Evolutionary conservation across 2,329 filamentous ascomycete species (phyloP).

Genomic region (Penicillium sp.): DNA sequence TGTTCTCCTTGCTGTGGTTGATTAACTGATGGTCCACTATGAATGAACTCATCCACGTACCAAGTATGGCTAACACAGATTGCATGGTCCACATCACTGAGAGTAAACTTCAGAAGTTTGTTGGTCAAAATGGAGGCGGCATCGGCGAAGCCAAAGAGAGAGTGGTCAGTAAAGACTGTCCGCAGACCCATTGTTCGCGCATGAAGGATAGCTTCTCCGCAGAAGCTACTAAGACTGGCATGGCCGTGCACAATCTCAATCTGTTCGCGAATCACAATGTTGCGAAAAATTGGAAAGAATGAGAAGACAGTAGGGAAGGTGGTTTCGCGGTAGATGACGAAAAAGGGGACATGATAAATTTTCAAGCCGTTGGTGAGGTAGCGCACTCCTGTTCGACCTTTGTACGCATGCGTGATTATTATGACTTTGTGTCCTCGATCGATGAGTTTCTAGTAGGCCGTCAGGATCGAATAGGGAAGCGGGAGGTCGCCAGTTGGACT

Average conservation of each 20-base stretch:
- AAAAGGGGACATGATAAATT: conserved; percentile 95
- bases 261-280: conserved; percentile 89
- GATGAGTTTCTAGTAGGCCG: conserved; percentile 71
- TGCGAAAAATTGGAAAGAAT: conserved; percentile 96
- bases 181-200: conserved; percentile 93
- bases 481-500: background rate
- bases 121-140: conserved; percentile 95
- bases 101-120: conserved; percentile 91
- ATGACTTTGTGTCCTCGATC: conserved; percentile 98
- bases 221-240: conserved; percentile 86
- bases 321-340: conserved; percentile 90
- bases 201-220: conserved; percentile 92
- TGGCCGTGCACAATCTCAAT: conserved; percentile 99
- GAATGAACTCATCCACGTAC: conserved; percentile 50
- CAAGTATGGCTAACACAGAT: conserved; percentile 99
- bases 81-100: conserved; percentile 97
- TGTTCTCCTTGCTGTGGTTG: conserved; percentile 83
- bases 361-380: conserved; percentile 98
- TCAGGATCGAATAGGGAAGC: conserved; percentile 13
- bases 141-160: conserved; percentile 95
- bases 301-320: conserved; percentile 98
- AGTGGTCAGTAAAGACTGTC: conserved; percentile 97
- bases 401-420: conserved; percentile 93
- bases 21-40: conserved; percentile 2
- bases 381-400: conserved; percentile 84